Evolutionary conservation across 2,329 filamentous ascomycete genomes (phyloP).

Genomic region (Claviceps sorghi): DNA sequence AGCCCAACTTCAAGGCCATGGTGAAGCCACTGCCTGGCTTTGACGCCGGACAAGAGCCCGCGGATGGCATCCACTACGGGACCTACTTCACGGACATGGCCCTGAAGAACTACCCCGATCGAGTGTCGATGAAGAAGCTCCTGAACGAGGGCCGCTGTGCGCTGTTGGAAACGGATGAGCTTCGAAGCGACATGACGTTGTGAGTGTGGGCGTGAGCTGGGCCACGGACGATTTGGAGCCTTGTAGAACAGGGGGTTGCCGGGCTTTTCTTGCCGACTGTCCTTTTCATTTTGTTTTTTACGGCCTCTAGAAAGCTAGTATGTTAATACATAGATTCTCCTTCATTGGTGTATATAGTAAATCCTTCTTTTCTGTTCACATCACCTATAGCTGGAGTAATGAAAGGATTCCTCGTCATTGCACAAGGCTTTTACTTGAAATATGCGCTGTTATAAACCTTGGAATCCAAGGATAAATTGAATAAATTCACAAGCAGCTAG

Average conservation of each 20-base stretch:
- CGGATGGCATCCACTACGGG: slow-evolving; percentile 33
- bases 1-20: slow-evolving; percentile 32
- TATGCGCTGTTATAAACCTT: no score
- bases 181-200: slow-evolving; percentile 13
- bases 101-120: slow-evolving; percentile 32
- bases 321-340: no score
- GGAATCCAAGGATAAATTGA: no score
- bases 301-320: no score
- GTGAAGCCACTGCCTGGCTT: slow-evolving; percentile 27
- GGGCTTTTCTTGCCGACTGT: no score
- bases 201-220: background rate
- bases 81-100: slow-evolving; percentile 38
- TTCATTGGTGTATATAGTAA: no score
- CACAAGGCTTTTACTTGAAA: no score
- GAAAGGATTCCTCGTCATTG: no score
- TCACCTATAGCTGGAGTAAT: no score
- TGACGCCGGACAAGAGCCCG: slow-evolving; percentile 15
- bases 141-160: slow-evolving; percentile 14
- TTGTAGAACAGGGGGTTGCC: background rate
- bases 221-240: background rate
- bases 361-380: no score
- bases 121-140: slow-evolving; percentile 27
- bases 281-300: no score
- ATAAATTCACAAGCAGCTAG: no score
- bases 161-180: slow-evolving; percentile 8